A percentile compares a stretch with the other conserved stretches of the same genome.
phyloP scores from a whole-genome alignment of 2,329 filamentous ascomycete species.

The Trichoderma arundinaceum region DNA sequence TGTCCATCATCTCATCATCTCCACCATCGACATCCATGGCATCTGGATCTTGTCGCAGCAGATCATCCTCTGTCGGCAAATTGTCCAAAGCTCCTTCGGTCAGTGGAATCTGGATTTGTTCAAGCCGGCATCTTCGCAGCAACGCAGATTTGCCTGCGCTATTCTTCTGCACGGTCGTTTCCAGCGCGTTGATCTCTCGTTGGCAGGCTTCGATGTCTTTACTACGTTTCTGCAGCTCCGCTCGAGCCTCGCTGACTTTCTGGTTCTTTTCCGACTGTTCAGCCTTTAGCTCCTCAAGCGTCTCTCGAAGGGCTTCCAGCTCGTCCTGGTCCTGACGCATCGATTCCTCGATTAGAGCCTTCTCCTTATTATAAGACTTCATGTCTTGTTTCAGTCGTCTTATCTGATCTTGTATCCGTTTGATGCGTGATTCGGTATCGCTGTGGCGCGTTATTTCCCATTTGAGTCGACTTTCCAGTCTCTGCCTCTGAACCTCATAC shows the following conservation, averaged over 20 bases:
- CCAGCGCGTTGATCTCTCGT: conserved; percentile 77
- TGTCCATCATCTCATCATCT: conserved; percentile 63
- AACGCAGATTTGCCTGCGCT: conserved; percentile 83
- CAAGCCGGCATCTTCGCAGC: conserved; percentile 87
- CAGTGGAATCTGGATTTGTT: conserved; percentile 88
- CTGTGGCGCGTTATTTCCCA: conserved; percentile 61
- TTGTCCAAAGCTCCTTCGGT: conserved; percentile 77
- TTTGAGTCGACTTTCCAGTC: conserved; percentile 66
- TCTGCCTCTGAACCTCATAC: conserved; percentile 83
- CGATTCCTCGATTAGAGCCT: conserved; percentile 73
- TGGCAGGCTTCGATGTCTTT: conserved; percentile 78
- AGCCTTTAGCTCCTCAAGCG: conserved; percentile 70
- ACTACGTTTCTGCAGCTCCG: conserved; percentile 80
- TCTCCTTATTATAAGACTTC: conserved; percentile 71
- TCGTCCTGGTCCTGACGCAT: conserved; percentile 76
- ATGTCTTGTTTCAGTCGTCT: conserved; percentile 72
- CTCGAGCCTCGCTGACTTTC: conserved; percentile 76
- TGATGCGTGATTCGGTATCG: conserved; percentile 71
- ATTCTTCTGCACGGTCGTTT: conserved; percentile 84
- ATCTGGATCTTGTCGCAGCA: conserved; percentile 78
- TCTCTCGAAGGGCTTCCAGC: conserved; percentile 75
- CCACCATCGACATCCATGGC: conserved; percentile 89
- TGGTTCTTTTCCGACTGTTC: conserved; percentile 73
- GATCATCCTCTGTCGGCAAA: conserved; percentile 83
- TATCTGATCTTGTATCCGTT: conserved; percentile 68